These are phyloP conservation scores for Cladosporium phlei DNA, from an alignment of 2,329 filamentous ascomycete genomes.

Conservation along the genomic window DNA sequence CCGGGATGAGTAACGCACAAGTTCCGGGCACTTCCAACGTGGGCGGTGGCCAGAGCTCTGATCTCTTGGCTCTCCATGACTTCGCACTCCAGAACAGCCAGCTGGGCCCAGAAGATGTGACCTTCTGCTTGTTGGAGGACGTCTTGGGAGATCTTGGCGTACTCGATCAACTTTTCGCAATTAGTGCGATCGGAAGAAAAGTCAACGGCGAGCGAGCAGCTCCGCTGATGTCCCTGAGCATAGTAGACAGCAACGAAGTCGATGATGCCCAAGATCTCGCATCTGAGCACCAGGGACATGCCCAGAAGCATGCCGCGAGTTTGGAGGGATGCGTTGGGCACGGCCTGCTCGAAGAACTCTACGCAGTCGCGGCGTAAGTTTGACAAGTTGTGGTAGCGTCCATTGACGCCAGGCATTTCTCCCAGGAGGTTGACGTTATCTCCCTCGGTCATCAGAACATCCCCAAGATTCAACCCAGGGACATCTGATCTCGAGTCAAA, in stretches of 20 bases:
- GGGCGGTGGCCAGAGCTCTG: conserved; percentile 19
- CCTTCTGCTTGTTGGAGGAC: conserved; percentile 48
- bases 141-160: conserved; percentile 34
- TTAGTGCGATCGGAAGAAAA: conserved; percentile 35
- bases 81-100: conserved; percentile 42
- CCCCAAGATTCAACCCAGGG: too few species aligned
- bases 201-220: conserved; percentile 25
- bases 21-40: conserved; percentile 25
- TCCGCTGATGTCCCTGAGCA: conserved; percentile 1
- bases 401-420: background rate
- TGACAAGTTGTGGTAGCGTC: conserved; percentile 18
- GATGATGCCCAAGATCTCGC: conserved; percentile 45
- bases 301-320: conserved; percentile 38
- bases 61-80: conserved; percentile 18
- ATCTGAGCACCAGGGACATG: conserved; percentile 43
- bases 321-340: too few species aligned
- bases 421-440: background rate
- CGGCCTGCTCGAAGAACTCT: conserved; percentile 21
- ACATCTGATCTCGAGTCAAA: too few species aligned
- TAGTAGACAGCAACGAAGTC: conserved; percentile 37
- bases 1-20: conserved; percentile 24
- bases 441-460: background rate
- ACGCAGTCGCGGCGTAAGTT: too few species aligned
- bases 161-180: conserved; percentile 39
- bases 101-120: conserved; percentile 47